Percentiles rank a stretch among this genome's conserved stretches.
Conservation (phyloP, 805 yeast genomes). For the Priceomyces medius region DNA sequence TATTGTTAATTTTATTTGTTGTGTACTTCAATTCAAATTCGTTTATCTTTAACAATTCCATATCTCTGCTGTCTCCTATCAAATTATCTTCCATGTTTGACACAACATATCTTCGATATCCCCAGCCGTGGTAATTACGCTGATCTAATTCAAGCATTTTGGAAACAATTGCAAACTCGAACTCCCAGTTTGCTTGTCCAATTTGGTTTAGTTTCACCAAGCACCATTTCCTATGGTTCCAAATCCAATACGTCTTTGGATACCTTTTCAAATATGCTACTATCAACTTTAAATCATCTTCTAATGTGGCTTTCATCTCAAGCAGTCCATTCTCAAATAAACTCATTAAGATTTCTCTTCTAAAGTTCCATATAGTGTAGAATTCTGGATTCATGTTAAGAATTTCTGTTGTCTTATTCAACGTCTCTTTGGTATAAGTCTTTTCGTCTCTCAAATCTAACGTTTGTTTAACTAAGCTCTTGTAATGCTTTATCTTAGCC, state of each 20-base stretch:
- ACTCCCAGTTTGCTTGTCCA: conserved; percentile 59
- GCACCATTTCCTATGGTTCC: conserved; percentile 92
- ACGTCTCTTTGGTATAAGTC: conserved; percentile 28
- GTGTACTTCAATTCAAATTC: conserved; percentile 71
- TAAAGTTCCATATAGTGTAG: conserved; percentile 85
- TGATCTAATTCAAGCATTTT: conserved; percentile 69
- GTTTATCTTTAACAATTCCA: conserved; percentile 25
- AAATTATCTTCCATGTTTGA: conserved; percentile 29
- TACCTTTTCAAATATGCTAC: conserved; percentile 55
- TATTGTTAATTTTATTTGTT: conserved; percentile 69
- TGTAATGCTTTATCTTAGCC: conserved; percentile 56
- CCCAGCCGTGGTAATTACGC: conserved; percentile 96
- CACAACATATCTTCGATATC: conserved; percentile 77
- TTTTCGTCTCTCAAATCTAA: conserved; percentile 28
- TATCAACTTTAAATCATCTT: conserved; percentile 61
- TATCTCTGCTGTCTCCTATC: conserved; percentile 2
- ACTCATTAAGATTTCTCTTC: conserved; percentile 64
- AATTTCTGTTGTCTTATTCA: conserved; percentile 56
- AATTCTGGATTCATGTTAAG: conserved; percentile 77
- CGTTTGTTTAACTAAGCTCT: conserved; percentile 42
- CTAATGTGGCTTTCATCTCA: conserved; percentile 25
- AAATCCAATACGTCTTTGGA: conserved; percentile 96
- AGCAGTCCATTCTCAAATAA: conserved; percentile 20
- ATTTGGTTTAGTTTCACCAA: conserved; percentile 46
- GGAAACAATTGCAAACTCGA: conserved; percentile 67